Percentiles rank a stretch among this genome's conserved stretches.
Evolutionary conservation across 2,329 filamentous ascomycete genomes (phyloP).

Genomic region (Venturia carpophila): DNA sequence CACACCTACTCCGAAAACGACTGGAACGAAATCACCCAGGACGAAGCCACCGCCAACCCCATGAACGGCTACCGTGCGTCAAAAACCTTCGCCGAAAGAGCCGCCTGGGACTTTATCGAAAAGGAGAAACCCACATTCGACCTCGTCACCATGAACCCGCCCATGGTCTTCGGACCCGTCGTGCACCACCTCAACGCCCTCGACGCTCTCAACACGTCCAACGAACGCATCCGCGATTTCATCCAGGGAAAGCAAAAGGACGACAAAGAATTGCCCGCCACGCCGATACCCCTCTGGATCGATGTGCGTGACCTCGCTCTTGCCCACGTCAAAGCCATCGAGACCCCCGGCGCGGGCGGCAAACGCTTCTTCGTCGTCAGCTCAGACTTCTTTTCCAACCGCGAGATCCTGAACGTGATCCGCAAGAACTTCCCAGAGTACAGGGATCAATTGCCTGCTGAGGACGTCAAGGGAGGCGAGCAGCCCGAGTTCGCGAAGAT

Average conservation of each 20-base stretch:
- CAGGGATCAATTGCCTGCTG: constrained; percentile 40
- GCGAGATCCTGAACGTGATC: constrained; percentile 49
- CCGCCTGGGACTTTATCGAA: constrained; percentile 47
- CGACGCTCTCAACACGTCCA: constrained; percentile 64
- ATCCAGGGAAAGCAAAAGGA: constrained; percentile 55
- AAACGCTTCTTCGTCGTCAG: constrained; percentile 56
- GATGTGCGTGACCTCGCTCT: constrained; percentile 51
- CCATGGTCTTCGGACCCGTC: constrained; percentile 44
- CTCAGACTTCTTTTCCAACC: constrained; percentile 53
- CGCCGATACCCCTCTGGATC: constrained; percentile 44
- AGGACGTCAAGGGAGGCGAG: constrained; percentile 35
- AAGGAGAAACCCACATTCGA: constrained; percentile 45
- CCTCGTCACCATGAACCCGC: constrained; percentile 43
- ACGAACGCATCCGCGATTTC: constrained; percentile 56
- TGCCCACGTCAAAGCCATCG: constrained; percentile 53
- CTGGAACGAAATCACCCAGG: constrained; percentile 50
- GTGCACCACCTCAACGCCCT: constrained; percentile 55
- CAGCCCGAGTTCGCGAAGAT: constrained; percentile 45
- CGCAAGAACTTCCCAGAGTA: constrained; percentile 48
- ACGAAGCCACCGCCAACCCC: constrained; percentile 40
- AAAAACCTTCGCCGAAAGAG: constrained; percentile 55
- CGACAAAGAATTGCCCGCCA: constrained; percentile 44
- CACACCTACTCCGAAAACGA: constrained; percentile 47
- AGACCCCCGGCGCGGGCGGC: constrained; percentile 49
- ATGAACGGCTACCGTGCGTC: constrained; percentile 42